phyloP scores from a whole-genome alignment of 2,329 filamentous ascomycete genomes.

The Talaromyces sp. region DNA sequence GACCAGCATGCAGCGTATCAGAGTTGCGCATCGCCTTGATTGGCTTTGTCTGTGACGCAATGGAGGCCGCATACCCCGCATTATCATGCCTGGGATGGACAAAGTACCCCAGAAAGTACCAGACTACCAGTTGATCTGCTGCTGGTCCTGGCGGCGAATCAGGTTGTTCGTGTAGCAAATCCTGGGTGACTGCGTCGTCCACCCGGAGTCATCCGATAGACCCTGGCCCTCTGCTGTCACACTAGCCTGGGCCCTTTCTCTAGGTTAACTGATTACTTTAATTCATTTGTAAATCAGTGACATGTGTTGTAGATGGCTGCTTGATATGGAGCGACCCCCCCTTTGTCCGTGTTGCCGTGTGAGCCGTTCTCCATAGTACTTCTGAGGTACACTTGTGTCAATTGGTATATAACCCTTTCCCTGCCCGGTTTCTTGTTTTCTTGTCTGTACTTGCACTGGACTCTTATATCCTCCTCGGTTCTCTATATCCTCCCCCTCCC shows the following conservation, averaged over 20 bases:
- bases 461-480: not conserved
- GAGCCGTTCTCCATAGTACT: not conserved
- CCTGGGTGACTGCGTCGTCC: not conserved
- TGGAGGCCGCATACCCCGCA: conserved; percentile 11
- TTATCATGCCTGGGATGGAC: conserved; percentile 1
- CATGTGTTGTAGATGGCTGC: not conserved
- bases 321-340: not conserved
- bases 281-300: not conserved
- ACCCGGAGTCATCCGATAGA: not conserved
- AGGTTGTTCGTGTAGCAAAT: not conserved
- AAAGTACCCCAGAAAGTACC: not conserved
- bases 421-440: not conserved
- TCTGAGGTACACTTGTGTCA: not conserved
- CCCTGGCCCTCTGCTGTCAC: not conserved
- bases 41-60: conserved; percentile 7
- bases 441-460: not conserved
- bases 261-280: not conserved
- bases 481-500: not conserved
- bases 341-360: not conserved
- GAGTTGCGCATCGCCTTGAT: not conserved
- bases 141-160: not conserved
- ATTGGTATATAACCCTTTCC: not conserved
- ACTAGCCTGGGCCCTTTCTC: not conserved
- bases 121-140: not conserved
- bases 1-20: not conserved